phyloP scores from a whole-genome alignment of 2,329 filamentous ascomycete genomes.

The Botryotinia narcissicola region DNA sequence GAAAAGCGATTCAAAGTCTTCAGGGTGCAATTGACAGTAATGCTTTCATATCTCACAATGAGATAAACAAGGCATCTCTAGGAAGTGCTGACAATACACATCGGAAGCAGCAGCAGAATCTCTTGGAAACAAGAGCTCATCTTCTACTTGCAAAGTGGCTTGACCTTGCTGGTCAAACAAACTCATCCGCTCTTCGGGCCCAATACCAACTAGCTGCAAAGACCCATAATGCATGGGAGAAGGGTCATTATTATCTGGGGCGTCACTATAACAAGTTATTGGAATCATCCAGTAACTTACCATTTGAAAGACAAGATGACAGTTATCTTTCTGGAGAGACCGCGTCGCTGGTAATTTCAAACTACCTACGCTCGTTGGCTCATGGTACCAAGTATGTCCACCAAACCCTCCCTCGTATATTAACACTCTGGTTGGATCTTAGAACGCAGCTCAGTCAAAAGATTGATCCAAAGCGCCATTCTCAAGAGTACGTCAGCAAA shows the following conservation, averaged over 20 bases:
- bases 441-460: constrained; percentile 69
- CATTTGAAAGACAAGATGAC: constrained; percentile 73
- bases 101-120: constrained; percentile 48
- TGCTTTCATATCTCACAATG: constrained; percentile 57
- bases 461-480: constrained; percentile 46
- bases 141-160: constrained; percentile 95
- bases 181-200: constrained; percentile 72
- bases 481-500: constrained; percentile 52
- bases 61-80: constrained; percentile 26
- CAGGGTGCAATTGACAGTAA: constrained; percentile 81
- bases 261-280: constrained; percentile 96
- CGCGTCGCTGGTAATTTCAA: constrained; percentile 86
- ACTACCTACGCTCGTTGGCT: constrained; percentile 81
- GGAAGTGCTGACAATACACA: constrained; percentile 23
- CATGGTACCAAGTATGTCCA: constrained; percentile 95
- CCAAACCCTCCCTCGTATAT: constrained; percentile 84
- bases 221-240: constrained; percentile 76
- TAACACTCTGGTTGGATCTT: constrained; percentile 94
- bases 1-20: constrained; percentile 90
- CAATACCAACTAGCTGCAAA: constrained; percentile 83
- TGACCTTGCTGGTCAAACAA: constrained; percentile 89
- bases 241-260: constrained; percentile 94
- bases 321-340: constrained; percentile 77
- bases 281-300: constrained; percentile 80
- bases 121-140: constrained; percentile 74